Conservation (phyloP, 2,329 filamentous ascomycete species). For the Xylariaceae sp. region DNA sequence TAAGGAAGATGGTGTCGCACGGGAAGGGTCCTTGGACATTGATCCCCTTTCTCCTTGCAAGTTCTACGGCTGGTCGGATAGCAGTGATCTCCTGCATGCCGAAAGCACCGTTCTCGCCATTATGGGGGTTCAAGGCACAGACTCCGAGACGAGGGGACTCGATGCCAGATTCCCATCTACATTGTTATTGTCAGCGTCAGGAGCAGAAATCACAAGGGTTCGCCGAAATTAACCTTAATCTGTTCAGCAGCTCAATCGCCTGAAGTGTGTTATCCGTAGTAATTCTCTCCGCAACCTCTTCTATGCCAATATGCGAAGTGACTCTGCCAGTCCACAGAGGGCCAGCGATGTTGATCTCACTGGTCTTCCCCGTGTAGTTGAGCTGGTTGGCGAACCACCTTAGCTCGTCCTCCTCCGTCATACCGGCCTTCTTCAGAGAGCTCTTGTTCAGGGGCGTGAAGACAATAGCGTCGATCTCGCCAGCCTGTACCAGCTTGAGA, state of each 20-base stretch:
- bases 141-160: conserved; percentile 29
- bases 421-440: conserved; percentile 31
- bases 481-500: conserved; percentile 22
- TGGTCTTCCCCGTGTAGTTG: conserved; percentile 26
- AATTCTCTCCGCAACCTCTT: conserved; percentile 28
- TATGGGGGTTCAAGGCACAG: conserved; percentile 33
- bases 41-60: conserved; percentile 24
- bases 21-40: conserved; percentile 31
- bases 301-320: conserved; percentile 31
- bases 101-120: conserved; percentile 32
- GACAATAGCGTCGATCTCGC: conserved; percentile 30
- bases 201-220: background rate
- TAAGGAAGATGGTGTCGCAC: conserved; percentile 33
- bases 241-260: conserved; percentile 27
- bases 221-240: conserved; percentile 12
- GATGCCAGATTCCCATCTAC: conserved; percentile 31
- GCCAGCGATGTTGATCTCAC: conserved; percentile 32
- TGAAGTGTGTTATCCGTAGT: conserved; percentile 23
- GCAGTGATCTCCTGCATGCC: conserved; percentile 32
- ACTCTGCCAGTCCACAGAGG: conserved; percentile 30
- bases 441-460: conserved; percentile 33
- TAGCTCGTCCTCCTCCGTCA: conserved; percentile 34
- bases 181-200: background rate
- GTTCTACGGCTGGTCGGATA: conserved; percentile 28
- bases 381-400: conserved; percentile 34